A percentile compares a stretch with the other conserved stretches of the same genome.
Conservation (phyloP, 306 rosid genomes). For the Canavalia gladiata region DNA sequence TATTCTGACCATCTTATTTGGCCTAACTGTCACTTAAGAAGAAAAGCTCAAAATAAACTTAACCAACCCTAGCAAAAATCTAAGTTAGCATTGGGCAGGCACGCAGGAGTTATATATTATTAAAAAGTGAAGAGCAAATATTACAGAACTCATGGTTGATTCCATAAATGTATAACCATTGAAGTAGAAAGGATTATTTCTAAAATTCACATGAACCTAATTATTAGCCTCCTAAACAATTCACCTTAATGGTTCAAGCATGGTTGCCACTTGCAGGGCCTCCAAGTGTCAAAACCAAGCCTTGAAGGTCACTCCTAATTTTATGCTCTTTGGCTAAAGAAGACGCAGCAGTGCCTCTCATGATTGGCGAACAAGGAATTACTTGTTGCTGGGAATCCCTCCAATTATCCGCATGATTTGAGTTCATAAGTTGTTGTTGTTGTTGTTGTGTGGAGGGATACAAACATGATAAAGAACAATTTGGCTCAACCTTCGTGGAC, state of each 20-base stretch:
- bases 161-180: slow-evolving; percentile 30
- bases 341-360: slow-evolving; percentile 45
- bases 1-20: too few relatives aligned
- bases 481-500: slow-evolving; percentile 55
- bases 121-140: slow-evolving; percentile 19
- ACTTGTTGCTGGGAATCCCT: slow-evolving; percentile 55
- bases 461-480: slow-evolving; percentile 40
- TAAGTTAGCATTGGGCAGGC: neutral
- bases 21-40: too few relatives aligned
- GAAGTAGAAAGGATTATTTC: slow-evolving; percentile 39
- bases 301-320: slow-evolving; percentile 81
- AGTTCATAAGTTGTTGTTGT: slow-evolving; percentile 42
- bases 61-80: neutral
- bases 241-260: slow-evolving; percentile 43
- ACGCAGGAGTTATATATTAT: neutral
- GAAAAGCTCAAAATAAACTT: too few relatives aligned
- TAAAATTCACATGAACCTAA: slow-evolving; percentile 51
- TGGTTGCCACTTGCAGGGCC: slow-evolving; percentile 73
- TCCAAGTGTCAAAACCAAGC: slow-evolving; percentile 84
- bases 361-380: slow-evolving; percentile 45
- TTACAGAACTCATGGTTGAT: slow-evolving; percentile 31
- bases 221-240: slow-evolving; percentile 34
- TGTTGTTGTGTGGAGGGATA: slow-evolving; percentile 47
- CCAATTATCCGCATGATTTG: slow-evolving; percentile 47
- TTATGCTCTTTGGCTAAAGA: slow-evolving; percentile 62